Evolutionary conservation across 495 filamentous ascomycete genomes (phyloP).

Genomic region (Penicillium silybi): DNA sequence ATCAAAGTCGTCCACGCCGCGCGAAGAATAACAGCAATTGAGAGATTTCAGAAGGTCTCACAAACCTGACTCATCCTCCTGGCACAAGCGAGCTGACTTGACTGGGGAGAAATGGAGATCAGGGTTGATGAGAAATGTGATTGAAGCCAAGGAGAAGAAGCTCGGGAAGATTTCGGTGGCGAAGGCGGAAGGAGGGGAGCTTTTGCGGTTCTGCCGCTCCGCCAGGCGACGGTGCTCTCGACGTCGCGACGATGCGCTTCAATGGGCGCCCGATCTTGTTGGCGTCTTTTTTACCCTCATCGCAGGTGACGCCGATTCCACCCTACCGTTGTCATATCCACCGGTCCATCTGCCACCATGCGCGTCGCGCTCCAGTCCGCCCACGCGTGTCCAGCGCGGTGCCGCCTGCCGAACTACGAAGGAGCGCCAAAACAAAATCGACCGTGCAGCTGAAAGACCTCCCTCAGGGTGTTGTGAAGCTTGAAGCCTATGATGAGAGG

Average conservation of each 20-base stretch:
- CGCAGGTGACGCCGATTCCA: not conserved
- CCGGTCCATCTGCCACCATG: slow-evolving; percentile 34
- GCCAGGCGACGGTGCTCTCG: not conserved
- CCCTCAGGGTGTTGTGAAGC: slow-evolving; percentile 56
- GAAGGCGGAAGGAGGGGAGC: slow-evolving; percentile 36
- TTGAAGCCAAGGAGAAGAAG: slow-evolving; percentile 16
- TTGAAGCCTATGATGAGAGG: slow-evolving; percentile 41
- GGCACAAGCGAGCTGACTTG: slow-evolving; percentile 29
- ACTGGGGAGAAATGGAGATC: slow-evolving; percentile 27
- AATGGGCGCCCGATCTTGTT: slow-evolving; percentile 17
- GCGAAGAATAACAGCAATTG: slow-evolving; percentile 18
- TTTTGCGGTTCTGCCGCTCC: slow-evolving; percentile 21
- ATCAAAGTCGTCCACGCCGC: slow-evolving; percentile 26
- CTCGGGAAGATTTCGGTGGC: slow-evolving; percentile 44
- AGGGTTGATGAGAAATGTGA: slow-evolving; percentile 21
- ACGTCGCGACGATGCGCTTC: slow-evolving; percentile 22
- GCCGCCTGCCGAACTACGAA: slow-evolving; percentile 11
- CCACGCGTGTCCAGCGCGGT: slow-evolving; percentile 12
- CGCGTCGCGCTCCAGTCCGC: slow-evolving; percentile 21
- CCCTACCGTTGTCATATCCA: slow-evolving; percentile 21
- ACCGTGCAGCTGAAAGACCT: slow-evolving; percentile 60
- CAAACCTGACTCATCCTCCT: slow-evolving; percentile 44
- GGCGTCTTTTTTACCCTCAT: not conserved
- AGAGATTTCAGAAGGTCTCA: slow-evolving; percentile 27
- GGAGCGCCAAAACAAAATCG: slow-evolving; percentile 51